Evolutionary conservation across 768 basidiomycete species (phyloP).

Genomic region (Mycena metata): DNA sequence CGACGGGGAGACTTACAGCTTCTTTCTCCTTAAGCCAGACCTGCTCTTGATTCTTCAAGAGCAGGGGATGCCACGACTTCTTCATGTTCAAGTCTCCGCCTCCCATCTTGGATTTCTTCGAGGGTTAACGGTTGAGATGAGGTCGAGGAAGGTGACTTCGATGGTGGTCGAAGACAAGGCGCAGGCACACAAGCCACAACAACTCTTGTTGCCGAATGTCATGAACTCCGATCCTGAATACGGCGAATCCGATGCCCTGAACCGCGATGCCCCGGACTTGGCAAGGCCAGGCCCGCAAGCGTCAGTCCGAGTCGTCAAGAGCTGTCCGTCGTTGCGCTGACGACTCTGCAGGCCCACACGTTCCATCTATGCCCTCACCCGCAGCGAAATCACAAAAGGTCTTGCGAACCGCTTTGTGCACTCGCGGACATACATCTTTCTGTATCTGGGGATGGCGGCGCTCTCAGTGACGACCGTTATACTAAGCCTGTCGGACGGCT

Average conservation of each 20-base stretch:
- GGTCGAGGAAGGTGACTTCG: background rate
- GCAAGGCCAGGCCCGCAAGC: constrained; percentile 41
- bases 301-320: constrained; percentile 43
- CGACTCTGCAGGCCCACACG: constrained; percentile 68
- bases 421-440: constrained; percentile 86
- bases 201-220: constrained; percentile 14
- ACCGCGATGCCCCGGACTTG: constrained; percentile 43
- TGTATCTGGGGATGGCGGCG: constrained; percentile 91
- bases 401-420: constrained; percentile 93
- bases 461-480: constrained; percentile 89
- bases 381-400: constrained; percentile 85
- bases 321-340: constrained; percentile 32
- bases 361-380: constrained; percentile 88
- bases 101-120: constrained; percentile 82
- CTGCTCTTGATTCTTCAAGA: constrained; percentile 98
- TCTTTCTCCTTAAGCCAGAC: constrained; percentile 99
- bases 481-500: constrained; percentile 85
- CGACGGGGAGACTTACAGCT: constrained; percentile 69
- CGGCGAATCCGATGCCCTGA: constrained; percentile 53
- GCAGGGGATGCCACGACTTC: constrained; percentile 99
- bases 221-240: constrained; percentile 49
- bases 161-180: constrained; percentile 30
- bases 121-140: background rate
- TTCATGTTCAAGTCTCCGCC: constrained; percentile 99
- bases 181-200: constrained; percentile 12